Base-by-base conservation (phyloP, 176 grass and related monocot species). In the Triticum timopheevii region DNA sequence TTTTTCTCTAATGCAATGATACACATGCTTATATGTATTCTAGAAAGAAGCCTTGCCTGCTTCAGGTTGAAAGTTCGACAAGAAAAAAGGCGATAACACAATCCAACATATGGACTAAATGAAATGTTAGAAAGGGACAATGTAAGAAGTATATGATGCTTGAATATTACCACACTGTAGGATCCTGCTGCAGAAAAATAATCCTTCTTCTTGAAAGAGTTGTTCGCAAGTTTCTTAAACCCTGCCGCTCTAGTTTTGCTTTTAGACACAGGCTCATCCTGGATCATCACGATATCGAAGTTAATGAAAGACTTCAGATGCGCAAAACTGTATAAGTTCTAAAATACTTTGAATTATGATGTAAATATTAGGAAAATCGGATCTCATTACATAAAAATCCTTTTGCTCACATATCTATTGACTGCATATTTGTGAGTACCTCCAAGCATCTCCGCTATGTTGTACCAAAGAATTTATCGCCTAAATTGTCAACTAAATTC, bases 121-220 rank as follows among this genome's bases (percentile, higher is more conserved):
- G 39, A 73, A 74, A 74, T 2, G 7, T 27, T 25, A 7, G n/a
- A 25, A 73, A 44, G 5, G 22, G 24, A 25, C 1, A 54, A 74
- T 17, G 40, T 49, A 49, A 47, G n/a, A 73, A 13, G 6, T 73
- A 25, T 25, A 73, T 74, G 71, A 49, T 49, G 71, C 40, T 27
- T 47, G 47, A 3, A 47, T 73, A 73, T 73, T 73, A 73, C 70
- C 70, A 54, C 50, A 45, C 22, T 73, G 70, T 73, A 73, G 39
- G 23, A 45, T 25, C 39, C 39, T 45, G 7, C 22, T 45, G 70
- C 38, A 73, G 70, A 2, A 25, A 45, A 2, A 25, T 73, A 74
- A 27, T 74, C 71, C 71, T 74, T 27, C 23, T 27, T 9, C 71
- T 49, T 74, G 40, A 74, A 74, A 74, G 71, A 16, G 23, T 47